Conservation (phyloP, 1,139 yeast genomes). For the Blastobotrys persicus region DNA sequence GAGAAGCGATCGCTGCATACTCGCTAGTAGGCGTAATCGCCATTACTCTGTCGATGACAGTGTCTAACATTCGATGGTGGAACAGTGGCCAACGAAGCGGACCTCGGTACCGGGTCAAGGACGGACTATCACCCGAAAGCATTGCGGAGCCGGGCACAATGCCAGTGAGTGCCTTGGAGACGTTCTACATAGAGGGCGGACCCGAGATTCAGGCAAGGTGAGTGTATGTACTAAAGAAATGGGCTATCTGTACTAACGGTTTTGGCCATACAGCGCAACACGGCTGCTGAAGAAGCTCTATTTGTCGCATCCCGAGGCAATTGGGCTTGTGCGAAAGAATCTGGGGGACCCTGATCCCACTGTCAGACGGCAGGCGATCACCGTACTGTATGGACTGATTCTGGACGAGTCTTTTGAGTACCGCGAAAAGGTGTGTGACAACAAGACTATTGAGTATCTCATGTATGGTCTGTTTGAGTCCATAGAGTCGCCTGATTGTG, state of each 20-base stretch:
- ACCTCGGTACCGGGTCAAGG: background rate
- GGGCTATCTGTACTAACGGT: background rate
- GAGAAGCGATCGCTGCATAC: background rate
- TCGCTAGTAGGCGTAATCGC: slow-evolving; percentile 7
- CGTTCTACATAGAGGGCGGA: slow-evolving; percentile 22
- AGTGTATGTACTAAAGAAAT: background rate
- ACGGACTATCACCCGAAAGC: background rate
- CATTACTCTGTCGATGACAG: slow-evolving; percentile 22
- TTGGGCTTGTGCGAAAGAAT: slow-evolving; percentile 17
- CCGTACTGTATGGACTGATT: slow-evolving; percentile 13
- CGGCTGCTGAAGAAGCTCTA: slow-evolving; percentile 18
- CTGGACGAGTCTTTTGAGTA: slow-evolving; percentile 9
- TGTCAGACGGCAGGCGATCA: slow-evolving; percentile 18
- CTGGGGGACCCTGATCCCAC: slow-evolving; percentile 14
- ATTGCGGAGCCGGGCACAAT: slow-evolving; percentile 9
- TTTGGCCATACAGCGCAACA: slow-evolving; percentile 9
- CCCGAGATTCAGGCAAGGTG: slow-evolving; percentile 17
- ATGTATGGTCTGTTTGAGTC: slow-evolving; percentile 21
- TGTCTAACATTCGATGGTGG: slow-evolving; percentile 22
- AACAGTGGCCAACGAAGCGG: slow-evolving; percentile 12
- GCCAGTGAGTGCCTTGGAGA: slow-evolving; percentile 23
- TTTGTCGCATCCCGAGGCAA: slow-evolving; percentile 15
- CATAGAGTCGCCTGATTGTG: slow-evolving; percentile 4
- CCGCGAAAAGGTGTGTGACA: slow-evolving; percentile 14
- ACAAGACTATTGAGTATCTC: slow-evolving; percentile 14